These are phyloP conservation scores for Platanus orientalis DNA, from an alignment of 164 flowering plant genomes.

Conservation along the genomic window DNA sequence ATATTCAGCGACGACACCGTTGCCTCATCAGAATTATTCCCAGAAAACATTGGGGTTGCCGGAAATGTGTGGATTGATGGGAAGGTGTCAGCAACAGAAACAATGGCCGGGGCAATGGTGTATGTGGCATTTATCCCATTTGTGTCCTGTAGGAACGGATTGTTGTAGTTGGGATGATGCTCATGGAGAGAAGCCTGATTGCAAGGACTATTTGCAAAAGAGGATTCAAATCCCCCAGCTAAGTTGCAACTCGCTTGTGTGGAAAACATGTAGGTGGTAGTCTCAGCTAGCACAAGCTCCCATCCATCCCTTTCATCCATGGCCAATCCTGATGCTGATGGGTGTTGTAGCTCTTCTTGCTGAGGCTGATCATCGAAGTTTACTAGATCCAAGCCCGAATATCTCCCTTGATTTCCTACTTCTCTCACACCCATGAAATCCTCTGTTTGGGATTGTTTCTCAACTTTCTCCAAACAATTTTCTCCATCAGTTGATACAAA, in stretches of 20 bases:
- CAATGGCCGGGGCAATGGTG: neutral
- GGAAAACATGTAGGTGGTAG: conserved; percentile 7
- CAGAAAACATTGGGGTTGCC: conserved; percentile 37
- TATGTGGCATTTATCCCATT: conserved; percentile 1
- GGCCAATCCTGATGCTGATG: neutral
- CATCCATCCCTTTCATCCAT: conserved; percentile 22
- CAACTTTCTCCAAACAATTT: conserved; percentile 13
- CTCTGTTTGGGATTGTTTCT: neutral
- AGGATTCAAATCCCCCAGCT: neutral
- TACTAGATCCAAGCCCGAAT: conserved; percentile 16
- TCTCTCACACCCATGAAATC: conserved; percentile 15
- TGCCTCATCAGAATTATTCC: conserved; percentile 13
- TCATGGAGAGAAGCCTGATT: neutral
- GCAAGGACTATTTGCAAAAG: neutral
- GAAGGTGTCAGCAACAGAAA: neutral
- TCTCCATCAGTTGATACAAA: conserved; percentile 14
- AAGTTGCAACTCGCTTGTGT: neutral
- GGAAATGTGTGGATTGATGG: conserved; percentile 23
- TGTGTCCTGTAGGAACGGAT: conserved; percentile 53
- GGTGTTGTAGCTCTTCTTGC: neutral
- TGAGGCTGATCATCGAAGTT: conserved; percentile 17
- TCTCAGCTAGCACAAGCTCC: conserved; percentile 50
- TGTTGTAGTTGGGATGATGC: conserved; percentile 23
- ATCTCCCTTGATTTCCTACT: neutral
- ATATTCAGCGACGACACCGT: neutral